These are phyloP conservation scores for Gamarada debralockiae DNA, from an alignment of 495 filamentous ascomycete genomes.

Conservation along the genomic window DNA sequence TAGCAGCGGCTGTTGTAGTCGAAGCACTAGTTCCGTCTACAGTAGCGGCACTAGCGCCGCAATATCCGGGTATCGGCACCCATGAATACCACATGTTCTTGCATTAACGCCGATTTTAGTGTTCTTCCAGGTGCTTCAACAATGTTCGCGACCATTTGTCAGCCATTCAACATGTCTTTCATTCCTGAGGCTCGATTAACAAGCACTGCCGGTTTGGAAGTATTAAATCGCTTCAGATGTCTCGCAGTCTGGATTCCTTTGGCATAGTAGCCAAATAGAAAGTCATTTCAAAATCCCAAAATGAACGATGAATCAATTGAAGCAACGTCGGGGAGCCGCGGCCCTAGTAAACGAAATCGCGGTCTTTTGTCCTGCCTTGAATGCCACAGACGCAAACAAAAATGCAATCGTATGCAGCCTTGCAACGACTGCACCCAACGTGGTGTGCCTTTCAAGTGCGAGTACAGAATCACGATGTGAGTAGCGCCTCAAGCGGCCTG, in stretches of 20 bases:
- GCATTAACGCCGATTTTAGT: not conserved
- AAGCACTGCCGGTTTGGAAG: not conserved
- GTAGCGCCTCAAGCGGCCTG: not conserved
- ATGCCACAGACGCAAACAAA: constrained; percentile 2
- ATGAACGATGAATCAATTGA: not conserved
- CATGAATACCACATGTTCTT: not conserved
- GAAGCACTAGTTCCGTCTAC: not conserved
- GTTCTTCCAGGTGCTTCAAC: not conserved
- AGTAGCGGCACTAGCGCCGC: too few species aligned
- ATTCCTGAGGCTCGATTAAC: not conserved
- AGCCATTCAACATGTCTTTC: not conserved
- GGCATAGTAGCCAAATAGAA: too few species aligned
- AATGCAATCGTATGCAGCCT: not conserved
- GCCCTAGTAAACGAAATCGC: not conserved
- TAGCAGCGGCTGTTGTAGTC: constrained; percentile 30
- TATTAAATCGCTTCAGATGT: not conserved
- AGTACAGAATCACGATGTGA: not conserved
- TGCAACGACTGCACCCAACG: not conserved
- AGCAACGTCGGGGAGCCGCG: not conserved
- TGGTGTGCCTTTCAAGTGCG: not conserved
- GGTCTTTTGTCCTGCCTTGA: not conserved
- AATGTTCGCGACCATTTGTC: not conserved
- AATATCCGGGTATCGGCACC: too few species aligned
- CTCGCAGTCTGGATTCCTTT: too few species aligned
- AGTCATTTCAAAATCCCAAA: not conserved